These are phyloP conservation scores for Ceratocystis cacaofunesta DNA, from an alignment of 2,329 filamentous ascomycete species.

Conservation along the genomic window DNA sequence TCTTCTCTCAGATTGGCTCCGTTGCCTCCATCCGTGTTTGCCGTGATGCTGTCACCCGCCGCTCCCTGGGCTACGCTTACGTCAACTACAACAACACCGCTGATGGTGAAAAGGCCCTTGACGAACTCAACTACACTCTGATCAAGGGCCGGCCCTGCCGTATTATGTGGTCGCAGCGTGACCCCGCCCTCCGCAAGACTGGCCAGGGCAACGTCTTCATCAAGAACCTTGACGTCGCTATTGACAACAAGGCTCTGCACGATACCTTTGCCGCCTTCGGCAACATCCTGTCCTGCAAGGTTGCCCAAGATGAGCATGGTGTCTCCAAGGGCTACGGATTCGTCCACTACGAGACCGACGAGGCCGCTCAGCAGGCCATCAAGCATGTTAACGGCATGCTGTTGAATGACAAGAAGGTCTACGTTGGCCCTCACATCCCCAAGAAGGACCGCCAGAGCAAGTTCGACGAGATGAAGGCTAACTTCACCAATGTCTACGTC, in stretches of 20 bases:
- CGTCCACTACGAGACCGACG: slow-evolving; percentile 98
- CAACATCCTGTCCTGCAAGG: slow-evolving; percentile 99
- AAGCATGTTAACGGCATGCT: slow-evolving; percentile 99
- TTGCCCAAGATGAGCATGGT: slow-evolving; percentile 90
- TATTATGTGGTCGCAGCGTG: slow-evolving; percentile 99
- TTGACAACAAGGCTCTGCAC: slow-evolving; percentile 99
- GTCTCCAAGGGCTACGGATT: slow-evolving; percentile 99
- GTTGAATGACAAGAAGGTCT: slow-evolving; percentile 99
- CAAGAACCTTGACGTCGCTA: slow-evolving; percentile 97
- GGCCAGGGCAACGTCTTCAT: slow-evolving; percentile 99
- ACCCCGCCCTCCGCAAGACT: slow-evolving; percentile 96
- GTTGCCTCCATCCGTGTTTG: slow-evolving; percentile 99
- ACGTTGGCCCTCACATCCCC: slow-evolving; percentile 96
- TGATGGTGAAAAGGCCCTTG: slow-evolving; percentile 94
- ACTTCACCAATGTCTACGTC: slow-evolving; percentile 99
- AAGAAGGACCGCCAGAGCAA: slow-evolving; percentile 99
- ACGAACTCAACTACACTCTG: slow-evolving; percentile 98
- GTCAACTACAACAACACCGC: slow-evolving; percentile 98
- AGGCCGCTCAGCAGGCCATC: slow-evolving; percentile 91
- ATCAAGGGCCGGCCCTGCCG: slow-evolving; percentile 98
- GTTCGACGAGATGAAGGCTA: slow-evolving; percentile 99
- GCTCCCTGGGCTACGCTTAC: slow-evolving; percentile 97
- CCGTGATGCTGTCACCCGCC: slow-evolving; percentile 95
- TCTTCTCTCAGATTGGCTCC: slow-evolving; percentile 97
- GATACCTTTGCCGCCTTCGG: slow-evolving; percentile 98